Evolutionary conservation across 257 asterid species (phyloP), one percentile per base, ranked within the genome.

Genomic region (Scutellaria minor): DNA sequence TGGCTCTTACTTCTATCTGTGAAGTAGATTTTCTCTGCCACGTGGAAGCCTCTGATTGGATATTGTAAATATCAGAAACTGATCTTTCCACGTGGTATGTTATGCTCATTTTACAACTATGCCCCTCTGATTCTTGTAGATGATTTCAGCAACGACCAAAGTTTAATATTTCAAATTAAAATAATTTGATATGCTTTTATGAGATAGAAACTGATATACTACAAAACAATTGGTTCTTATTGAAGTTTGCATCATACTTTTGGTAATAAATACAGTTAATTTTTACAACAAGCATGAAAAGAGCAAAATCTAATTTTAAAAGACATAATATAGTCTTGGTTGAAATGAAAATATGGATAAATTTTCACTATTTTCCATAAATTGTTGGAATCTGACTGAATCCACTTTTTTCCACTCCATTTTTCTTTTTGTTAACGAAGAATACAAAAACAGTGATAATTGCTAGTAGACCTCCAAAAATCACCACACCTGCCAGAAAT

Each of bases 1-100:
- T 72, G 86, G 85, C 78, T 78, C 60, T 57, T 66, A 61, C 72
- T 74, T 58, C 67, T 75, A 82, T 78, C 85, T 70, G 70, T 44
- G 46, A 24, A 70, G 74, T 31, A 70, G 85, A 82, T 85, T 80
- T 82, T 78, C 53, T 9, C 1, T 58, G 81, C 80, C 81, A 80
- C 51, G 50, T 83, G 85, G 71, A 22, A 18, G 54, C 11, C 12
- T 58, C 3, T 64, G 13, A 44, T 70, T 85, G 87, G 87, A 61
- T 1, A 77, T 1, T 31, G 44, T 70, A 72, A 35, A 63, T 66
- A 54, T 72, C 14, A 51, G 20, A 47, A 64, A 51, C 11, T 60
- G 68, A 79, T 83, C 83, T 62, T 79, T 69, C 78, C 78, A 64
- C 75, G 52, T 65, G 73, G 68, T 73, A 75, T 6, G 46, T 60